Evolutionary conservation across 257 asterid species (phyloP).

Genomic region (Ilex asprella): DNA sequence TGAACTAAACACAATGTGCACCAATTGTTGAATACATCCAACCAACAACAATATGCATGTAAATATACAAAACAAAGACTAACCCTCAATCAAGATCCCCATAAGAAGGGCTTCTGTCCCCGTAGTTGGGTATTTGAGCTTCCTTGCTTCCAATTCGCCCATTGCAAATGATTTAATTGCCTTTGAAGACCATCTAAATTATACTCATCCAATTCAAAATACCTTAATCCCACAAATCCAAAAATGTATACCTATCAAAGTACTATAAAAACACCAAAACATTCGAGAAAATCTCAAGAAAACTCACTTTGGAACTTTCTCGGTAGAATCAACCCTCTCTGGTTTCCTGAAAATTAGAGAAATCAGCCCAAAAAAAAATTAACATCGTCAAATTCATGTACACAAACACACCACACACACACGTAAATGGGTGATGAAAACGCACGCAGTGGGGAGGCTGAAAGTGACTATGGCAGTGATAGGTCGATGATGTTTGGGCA

Average conservation of each 20-base stretch:
- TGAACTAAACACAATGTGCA: too few species aligned
- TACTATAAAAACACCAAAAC: slow-evolving; percentile 13
- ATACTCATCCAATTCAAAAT: slow-evolving; percentile 24
- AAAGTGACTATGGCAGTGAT: too few species aligned
- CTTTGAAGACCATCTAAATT: slow-evolving; percentile 67
- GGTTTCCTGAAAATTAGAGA: slow-evolving; percentile 37
- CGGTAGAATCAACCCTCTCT: slow-evolving; percentile 32
- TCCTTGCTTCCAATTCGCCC: slow-evolving; percentile 71
- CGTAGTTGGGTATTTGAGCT: slow-evolving; percentile 42
- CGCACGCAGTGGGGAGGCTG: too few species aligned
- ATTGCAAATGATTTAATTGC: slow-evolving; percentile 62
- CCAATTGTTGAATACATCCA: not conserved
- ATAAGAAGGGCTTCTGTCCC: slow-evolving; percentile 67
- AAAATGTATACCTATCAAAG: slow-evolving; percentile 12
- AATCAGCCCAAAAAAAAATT: not conserved
- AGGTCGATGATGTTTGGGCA: too few species aligned
- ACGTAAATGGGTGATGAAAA: too few species aligned
- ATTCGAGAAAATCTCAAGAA: not conserved
- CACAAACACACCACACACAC: too few species aligned
- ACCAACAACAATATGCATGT: not conserved
- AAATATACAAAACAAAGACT: slow-evolving; percentile 11
- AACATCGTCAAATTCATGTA: not conserved
- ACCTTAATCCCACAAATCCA: slow-evolving; percentile 23
- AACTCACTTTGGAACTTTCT: slow-evolving; percentile 57
- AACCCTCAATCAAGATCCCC: slow-evolving; percentile 70